phyloP scores from a whole-genome alignment of 768 basidiomycete genomes.

The Kwoniella shandongensis region DNA sequence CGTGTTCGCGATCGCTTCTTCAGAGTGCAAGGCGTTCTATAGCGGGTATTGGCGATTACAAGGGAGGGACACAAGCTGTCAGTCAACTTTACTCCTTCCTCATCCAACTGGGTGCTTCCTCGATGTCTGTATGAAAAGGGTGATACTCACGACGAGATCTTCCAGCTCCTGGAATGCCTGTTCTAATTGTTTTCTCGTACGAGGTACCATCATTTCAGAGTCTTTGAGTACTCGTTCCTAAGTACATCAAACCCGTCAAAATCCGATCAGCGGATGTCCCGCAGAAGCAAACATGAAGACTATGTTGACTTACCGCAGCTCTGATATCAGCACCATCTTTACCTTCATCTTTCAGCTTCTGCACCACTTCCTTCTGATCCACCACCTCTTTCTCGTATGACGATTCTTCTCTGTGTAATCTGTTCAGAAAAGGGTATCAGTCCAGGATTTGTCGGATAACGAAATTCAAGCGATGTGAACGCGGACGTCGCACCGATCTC shows the following conservation, averaged over 20 bases:
- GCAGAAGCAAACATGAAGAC: neutral
- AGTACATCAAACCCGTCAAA: neutral
- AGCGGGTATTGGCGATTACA: no score
- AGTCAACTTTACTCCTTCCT: no score
- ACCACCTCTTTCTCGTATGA: conserved; percentile 34
- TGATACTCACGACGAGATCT: conserved; percentile 43
- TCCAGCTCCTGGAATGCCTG: conserved; percentile 34
- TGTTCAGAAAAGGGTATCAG: conserved; percentile 3
- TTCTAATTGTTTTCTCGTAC: conserved; percentile 34
- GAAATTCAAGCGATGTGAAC: neutral
- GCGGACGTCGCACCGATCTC: neutral
- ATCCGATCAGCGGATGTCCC: neutral
- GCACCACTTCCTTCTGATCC: conserved; percentile 25
- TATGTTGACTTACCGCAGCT: conserved; percentile 36
- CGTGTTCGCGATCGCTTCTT: conserved; percentile 3
- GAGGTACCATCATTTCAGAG: conserved; percentile 44
- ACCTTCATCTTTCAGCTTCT: conserved; percentile 33
- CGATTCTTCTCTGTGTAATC: conserved; percentile 41
- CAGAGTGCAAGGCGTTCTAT: conserved; percentile 16
- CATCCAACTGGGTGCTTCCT: no score
- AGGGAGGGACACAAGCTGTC: no score
- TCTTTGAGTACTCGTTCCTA: conserved; percentile 46
- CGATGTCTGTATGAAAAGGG: neutral
- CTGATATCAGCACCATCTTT: conserved; percentile 47
- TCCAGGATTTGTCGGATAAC: neutral